Percentiles rank a stretch among this genome's conserved stretches.
Conservation (phyloP, 768 basidiomycete genomes). For the Boletus vermiculosoides region DNA sequence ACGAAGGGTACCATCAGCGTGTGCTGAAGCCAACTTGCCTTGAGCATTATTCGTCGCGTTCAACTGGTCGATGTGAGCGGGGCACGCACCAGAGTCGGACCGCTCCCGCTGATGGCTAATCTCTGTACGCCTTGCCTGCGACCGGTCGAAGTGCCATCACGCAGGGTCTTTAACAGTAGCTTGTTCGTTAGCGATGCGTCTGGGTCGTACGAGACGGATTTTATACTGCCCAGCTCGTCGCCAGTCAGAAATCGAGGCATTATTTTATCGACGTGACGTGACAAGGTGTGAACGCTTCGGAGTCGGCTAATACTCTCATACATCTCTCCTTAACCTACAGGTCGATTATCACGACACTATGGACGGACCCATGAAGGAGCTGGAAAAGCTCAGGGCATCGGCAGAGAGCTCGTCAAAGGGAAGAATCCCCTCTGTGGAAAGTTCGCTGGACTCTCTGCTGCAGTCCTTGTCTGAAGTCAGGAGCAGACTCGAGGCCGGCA, state of each 20-base stretch:
- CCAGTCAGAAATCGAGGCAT: constrained; percentile 75
- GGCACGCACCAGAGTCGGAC: constrained; percentile 40
- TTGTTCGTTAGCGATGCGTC: constrained; percentile 34
- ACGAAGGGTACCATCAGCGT: constrained; percentile 55
- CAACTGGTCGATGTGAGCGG: constrained; percentile 4
- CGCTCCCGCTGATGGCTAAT: constrained; percentile 33
- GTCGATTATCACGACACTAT: constrained; percentile 36
- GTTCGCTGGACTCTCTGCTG: constrained; percentile 66
- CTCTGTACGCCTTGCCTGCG: constrained; percentile 40
- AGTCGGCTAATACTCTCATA: not conserved
- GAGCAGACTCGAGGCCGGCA: constrained; percentile 48
- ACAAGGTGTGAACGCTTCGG: constrained; percentile 9
- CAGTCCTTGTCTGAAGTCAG: constrained; percentile 55
- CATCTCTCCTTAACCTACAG: not conserved
- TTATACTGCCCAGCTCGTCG: constrained; percentile 78
- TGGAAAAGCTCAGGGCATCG: constrained; percentile 71
- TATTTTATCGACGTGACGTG: constrained; percentile 21
- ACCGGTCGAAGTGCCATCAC: constrained; percentile 33
- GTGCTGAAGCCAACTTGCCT: constrained; percentile 65
- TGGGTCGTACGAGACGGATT: constrained; percentile 49
- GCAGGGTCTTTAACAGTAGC: constrained; percentile 33
- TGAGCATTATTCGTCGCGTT: constrained; percentile 31
- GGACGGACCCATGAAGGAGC: constrained; percentile 77
- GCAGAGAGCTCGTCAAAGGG: constrained; percentile 47
- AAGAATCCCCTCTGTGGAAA: constrained; percentile 52